Evolutionary conservation across 2,329 filamentous ascomycete species (phyloP).

Genomic region (Paecilomyces formosus): DNA sequence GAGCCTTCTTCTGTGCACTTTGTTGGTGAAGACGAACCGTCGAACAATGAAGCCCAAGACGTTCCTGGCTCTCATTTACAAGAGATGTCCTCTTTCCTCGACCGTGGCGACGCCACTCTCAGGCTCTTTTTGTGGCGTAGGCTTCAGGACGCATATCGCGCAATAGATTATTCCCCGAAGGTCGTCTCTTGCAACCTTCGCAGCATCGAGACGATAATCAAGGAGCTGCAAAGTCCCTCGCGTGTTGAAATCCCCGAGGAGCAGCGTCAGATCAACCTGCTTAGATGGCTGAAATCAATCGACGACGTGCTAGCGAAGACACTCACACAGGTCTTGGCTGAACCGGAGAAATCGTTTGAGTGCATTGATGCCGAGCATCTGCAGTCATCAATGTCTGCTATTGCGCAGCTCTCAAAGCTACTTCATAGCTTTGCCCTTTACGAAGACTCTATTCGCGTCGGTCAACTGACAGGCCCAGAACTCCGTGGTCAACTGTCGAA

Average conservation of each 20-base stretch:
- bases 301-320: slow-evolving; percentile 69
- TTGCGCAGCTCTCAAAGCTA: slow-evolving; percentile 65
- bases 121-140: slow-evolving; percentile 84
- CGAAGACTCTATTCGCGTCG: slow-evolving; percentile 78
- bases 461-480: slow-evolving; percentile 57
- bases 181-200: slow-evolving; percentile 80
- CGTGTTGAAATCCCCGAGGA: slow-evolving; percentile 50
- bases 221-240: slow-evolving; percentile 56
- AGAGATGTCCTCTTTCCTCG: slow-evolving; percentile 80
- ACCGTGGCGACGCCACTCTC: slow-evolving; percentile 72
- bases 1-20: slow-evolving; percentile 50
- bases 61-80: slow-evolving; percentile 49
- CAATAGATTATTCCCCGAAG: slow-evolving; percentile 79
- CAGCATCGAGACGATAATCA: slow-evolving; percentile 75
- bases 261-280: slow-evolving; percentile 61
- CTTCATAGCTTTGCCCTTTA: slow-evolving; percentile 73
- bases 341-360: slow-evolving; percentile 62
- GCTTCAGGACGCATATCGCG: slow-evolving; percentile 79
- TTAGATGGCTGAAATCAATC: slow-evolving; percentile 70
- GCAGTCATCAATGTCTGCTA: slow-evolving; percentile 60
- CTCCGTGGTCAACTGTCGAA: slow-evolving; percentile 41
- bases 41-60: slow-evolving; percentile 23
- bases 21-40: slow-evolving; percentile 6
- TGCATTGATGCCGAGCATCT: slow-evolving; percentile 77
- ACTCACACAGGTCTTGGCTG: slow-evolving; percentile 61